These are phyloP conservation scores for Acacia confusa DNA, from an alignment of 306 rosid genomes.

Conservation along the genomic window DNA sequence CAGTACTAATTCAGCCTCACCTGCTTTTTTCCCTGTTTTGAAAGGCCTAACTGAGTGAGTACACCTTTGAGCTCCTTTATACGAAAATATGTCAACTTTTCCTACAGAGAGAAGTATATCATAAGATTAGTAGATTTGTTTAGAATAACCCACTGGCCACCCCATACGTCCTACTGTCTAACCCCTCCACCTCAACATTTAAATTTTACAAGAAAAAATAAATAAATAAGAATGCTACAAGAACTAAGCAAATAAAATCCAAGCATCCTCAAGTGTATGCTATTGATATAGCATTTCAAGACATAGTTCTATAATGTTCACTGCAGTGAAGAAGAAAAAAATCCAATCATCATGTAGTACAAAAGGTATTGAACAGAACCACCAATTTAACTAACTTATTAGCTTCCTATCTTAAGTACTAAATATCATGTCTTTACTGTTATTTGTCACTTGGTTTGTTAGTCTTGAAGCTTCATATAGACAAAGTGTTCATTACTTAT, in stretches of 20 bases:
- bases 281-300: slow-evolving; percentile 7
- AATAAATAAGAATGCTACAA: neutral
- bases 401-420: slow-evolving; percentile 4
- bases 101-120: slow-evolving; percentile 44
- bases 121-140: slow-evolving; percentile 21
- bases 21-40: slow-evolving; percentile 99
- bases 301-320: neutral
- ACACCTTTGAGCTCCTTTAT: slow-evolving; percentile 94
- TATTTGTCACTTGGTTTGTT: slow-evolving; percentile 8
- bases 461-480: neutral
- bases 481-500: neutral
- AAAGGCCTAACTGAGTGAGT: slow-evolving; percentile 80
- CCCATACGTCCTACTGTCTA: neutral
- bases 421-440: neutral
- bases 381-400: neutral
- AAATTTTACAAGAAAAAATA: neutral
- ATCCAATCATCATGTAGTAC: neutral
- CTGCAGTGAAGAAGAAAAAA: neutral
- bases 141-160: neutral
- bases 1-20: slow-evolving; percentile 44
- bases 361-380: neutral
- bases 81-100: slow-evolving; percentile 77
- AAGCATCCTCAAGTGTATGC: neutral
- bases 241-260: neutral
- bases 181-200: neutral